phyloP scores from a whole-genome alignment of 2,329 filamentous ascomycete genomes.

The Aspergillus ochraceoroseus region DNA sequence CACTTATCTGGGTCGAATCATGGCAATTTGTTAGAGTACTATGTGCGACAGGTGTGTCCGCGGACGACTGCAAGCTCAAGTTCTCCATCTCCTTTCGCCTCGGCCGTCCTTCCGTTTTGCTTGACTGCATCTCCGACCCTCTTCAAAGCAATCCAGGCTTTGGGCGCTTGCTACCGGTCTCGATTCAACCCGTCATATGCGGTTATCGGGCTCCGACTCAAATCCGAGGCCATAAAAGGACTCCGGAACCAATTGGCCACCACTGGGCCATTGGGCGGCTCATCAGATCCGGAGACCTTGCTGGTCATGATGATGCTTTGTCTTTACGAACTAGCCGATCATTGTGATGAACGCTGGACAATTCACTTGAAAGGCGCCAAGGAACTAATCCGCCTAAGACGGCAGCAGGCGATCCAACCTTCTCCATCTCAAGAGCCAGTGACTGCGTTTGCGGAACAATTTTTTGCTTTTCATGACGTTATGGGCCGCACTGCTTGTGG shows the following conservation, averaged over 20 bases:
- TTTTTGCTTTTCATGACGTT: slow-evolving; percentile 51
- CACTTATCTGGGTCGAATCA: slow-evolving; percentile 28
- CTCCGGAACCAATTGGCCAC: slow-evolving; percentile 34
- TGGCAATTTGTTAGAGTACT: slow-evolving; percentile 38
- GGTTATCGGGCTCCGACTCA: slow-evolving; percentile 35
- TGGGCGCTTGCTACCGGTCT: slow-evolving; percentile 39
- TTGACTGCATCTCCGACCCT: slow-evolving; percentile 37
- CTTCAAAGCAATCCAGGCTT: slow-evolving; percentile 38
- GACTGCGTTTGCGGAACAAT: slow-evolving; percentile 42
- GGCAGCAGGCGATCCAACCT: slow-evolving; percentile 22
- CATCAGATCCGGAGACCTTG: slow-evolving; percentile 34
- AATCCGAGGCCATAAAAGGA: slow-evolving; percentile 36
- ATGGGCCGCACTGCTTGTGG: slow-evolving; percentile 51
- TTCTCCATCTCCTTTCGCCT: slow-evolving; percentile 37
- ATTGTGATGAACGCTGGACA: slow-evolving; percentile 46
- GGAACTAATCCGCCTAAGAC: slow-evolving; percentile 43
- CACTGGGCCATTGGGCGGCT: slow-evolving; percentile 27
- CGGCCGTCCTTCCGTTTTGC: slow-evolving; percentile 39
- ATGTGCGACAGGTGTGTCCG: slow-evolving; percentile 40
- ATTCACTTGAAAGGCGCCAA: slow-evolving; percentile 48
- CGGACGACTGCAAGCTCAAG: slow-evolving; percentile 38
- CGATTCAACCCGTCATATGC: slow-evolving; percentile 30
- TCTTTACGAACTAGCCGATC: slow-evolving; percentile 44
- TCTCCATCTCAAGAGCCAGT: slow-evolving; percentile 21
- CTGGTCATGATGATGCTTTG: slow-evolving; percentile 47